A percentile compares a stretch with the other conserved stretches of the same genome.
phyloP scores from a whole-genome alignment of 2,329 filamentous ascomycete species.

The Neoascochyta sp. region DNA sequence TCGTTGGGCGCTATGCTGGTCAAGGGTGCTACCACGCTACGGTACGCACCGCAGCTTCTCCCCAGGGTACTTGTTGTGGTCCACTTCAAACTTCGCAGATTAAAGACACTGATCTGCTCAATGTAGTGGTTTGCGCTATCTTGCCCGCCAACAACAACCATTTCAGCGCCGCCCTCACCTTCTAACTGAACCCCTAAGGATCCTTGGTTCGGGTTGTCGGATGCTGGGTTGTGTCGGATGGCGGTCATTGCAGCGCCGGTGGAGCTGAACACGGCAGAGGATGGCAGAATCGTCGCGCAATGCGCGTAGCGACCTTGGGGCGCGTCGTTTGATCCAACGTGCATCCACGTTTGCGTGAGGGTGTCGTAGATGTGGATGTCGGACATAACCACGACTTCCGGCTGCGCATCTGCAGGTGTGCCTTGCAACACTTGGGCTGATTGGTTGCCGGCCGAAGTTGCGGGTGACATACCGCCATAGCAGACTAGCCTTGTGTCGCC shows the following conservation, averaged over 20 bases:
- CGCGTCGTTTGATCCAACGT: conserved; percentile 71
- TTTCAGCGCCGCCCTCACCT: conserved; percentile 87
- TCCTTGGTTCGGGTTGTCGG: conserved; percentile 80
- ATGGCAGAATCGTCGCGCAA: conserved; percentile 88
- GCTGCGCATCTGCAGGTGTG: conserved; percentile 58
- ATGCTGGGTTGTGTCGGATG: conserved; percentile 82
- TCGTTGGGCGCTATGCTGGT: conserved; percentile 61
- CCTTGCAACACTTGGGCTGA: conserved; percentile 36
- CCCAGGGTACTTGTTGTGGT: conserved; percentile 82
- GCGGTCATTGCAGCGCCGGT: conserved; percentile 79
- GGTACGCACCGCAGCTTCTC: conserved; percentile 92
- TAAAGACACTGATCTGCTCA: conserved; percentile 98
- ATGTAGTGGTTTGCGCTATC: conserved; percentile 99
- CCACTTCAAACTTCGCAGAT: conserved; percentile 91
- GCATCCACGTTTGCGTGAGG: conserved; percentile 76
- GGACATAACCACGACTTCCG: conserved; percentile 94
- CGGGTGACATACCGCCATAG: conserved; percentile 96
- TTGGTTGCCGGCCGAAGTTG: conserved; percentile 45
- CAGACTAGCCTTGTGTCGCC: conserved; percentile 96
- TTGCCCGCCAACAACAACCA: conserved; percentile 95
- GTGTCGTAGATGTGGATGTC: conserved; percentile 96
- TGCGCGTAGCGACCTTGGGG: conserved; percentile 96
- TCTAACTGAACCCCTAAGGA: conserved; percentile 85
- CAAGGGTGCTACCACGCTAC: conserved; percentile 88
- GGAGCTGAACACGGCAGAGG: conserved; percentile 81